These are phyloP conservation scores for Pseudogymnoascus destructans DNA, from an alignment of 2,329 filamentous ascomycete genomes.

Conservation along the genomic window DNA sequence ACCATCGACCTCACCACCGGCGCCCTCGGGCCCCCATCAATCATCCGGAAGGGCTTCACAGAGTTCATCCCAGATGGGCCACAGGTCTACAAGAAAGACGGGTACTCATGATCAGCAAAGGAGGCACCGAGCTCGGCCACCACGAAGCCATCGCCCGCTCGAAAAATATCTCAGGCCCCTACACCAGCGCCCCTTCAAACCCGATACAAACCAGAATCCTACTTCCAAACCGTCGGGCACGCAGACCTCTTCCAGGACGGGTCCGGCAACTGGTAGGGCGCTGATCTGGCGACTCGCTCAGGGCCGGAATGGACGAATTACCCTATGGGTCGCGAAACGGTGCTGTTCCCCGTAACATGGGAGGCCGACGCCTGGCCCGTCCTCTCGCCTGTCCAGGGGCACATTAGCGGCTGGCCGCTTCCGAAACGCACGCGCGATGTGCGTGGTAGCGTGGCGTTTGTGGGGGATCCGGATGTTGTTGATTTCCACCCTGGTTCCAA, in stretches of 20 bases:
- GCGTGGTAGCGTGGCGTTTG: slow-evolving; percentile 31
- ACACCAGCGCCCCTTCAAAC: slow-evolving; percentile 30
- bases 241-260: slow-evolving; percentile 42
- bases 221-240: slow-evolving; percentile 42
- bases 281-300: slow-evolving; percentile 34
- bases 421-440: slow-evolving; percentile 26
- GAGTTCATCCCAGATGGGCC: slow-evolving; percentile 27
- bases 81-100: slow-evolving; percentile 34
- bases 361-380: slow-evolving; percentile 35
- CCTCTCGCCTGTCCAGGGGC: slow-evolving; percentile 30
- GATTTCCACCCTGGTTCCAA: slow-evolving; percentile 33
- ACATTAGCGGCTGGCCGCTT: slow-evolving; percentile 31
- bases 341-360: slow-evolving; percentile 38
- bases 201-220: slow-evolving; percentile 30
- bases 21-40: slow-evolving; percentile 15
- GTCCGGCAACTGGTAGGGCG: slow-evolving; percentile 37
- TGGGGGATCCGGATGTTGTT: slow-evolving; percentile 32
- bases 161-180: slow-evolving; percentile 31
- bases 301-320: slow-evolving; percentile 31
- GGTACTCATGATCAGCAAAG: slow-evolving; percentile 36
- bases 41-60: slow-evolving; percentile 26
- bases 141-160: slow-evolving; percentile 33
- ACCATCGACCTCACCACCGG: slow-evolving; percentile 18
- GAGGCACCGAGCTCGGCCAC: slow-evolving; percentile 33
- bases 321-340: slow-evolving; percentile 42